phyloP scores from a whole-genome alignment of 1,139 yeast genomes.

The Protomyces gravidus region DNA sequence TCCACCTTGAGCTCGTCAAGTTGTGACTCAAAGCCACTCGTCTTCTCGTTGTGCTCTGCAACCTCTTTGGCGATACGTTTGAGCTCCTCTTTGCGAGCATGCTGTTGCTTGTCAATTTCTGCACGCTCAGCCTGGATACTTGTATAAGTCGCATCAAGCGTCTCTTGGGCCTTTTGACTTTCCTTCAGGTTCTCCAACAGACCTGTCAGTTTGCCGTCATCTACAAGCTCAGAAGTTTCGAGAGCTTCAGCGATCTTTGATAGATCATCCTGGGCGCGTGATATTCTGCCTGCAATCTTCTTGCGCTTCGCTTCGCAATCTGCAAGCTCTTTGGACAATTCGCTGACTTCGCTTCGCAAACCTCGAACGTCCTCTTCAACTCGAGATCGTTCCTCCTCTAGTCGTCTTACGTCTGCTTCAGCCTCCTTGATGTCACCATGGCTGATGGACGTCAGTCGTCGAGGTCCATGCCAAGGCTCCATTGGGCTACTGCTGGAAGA shows the following conservation, averaged over 20 bases:
- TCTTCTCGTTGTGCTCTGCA: slow-evolving; percentile 34
- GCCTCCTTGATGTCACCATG: slow-evolving; percentile 28
- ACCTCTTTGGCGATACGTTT: slow-evolving; percentile 37
- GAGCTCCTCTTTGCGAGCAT: slow-evolving; percentile 32
- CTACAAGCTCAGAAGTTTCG: slow-evolving; percentile 11
- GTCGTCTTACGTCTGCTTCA: background rate
- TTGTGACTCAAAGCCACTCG: slow-evolving; percentile 33
- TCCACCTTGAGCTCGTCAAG: slow-evolving; percentile 32
- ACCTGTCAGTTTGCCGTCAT: slow-evolving; percentile 22
- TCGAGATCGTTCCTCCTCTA: background rate
- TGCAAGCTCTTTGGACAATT: background rate
- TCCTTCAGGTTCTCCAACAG: slow-evolving; percentile 14
- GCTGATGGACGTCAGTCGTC: slow-evolving; percentile 35
- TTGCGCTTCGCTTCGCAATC: background rate
- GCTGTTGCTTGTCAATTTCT: slow-evolving; percentile 3
- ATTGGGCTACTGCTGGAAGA: slow-evolving; percentile 60
- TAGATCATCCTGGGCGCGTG: background rate
- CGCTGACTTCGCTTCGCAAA: background rate
- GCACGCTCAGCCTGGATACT: slow-evolving; percentile 17
- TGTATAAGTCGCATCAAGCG: slow-evolving; percentile 12
- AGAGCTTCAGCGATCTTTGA: slow-evolving; percentile 13
- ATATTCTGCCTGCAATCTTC: background rate
- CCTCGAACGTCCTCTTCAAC: background rate
- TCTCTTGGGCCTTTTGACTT: slow-evolving; percentile 10
- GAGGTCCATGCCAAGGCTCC: slow-evolving; percentile 40